Percentiles rank a stretch among this genome's conserved stretches.
phyloP scores from a whole-genome alignment of 2,329 filamentous ascomycete species.

The Arachnomyces sp. region DNA sequence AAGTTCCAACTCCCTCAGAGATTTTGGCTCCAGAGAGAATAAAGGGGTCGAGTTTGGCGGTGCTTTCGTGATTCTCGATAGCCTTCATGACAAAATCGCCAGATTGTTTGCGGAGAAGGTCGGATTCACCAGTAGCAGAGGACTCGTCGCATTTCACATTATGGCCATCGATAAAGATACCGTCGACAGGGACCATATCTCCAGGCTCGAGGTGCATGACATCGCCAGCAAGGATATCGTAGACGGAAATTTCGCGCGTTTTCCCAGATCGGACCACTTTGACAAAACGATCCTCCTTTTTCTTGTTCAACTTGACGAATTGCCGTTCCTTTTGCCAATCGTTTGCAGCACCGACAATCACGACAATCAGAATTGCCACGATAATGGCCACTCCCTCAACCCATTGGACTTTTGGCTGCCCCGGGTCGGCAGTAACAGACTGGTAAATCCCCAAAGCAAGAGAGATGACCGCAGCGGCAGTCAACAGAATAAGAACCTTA shows the following conservation, averaged over 20 bases:
- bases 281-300: conserved; percentile 66
- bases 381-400: conserved; percentile 75
- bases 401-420: conserved; percentile 60
- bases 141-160: conserved; percentile 65
- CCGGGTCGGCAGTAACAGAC: conserved; percentile 51
- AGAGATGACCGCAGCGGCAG: conserved; percentile 63
- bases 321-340: conserved; percentile 77
- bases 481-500: conserved; percentile 66
- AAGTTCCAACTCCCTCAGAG: conserved; percentile 65
- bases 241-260: conserved; percentile 59
- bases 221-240: conserved; percentile 66
- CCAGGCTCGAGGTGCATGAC: conserved; percentile 65
- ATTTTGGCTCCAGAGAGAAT: conserved; percentile 74
- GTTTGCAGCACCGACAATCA: conserved; percentile 67
- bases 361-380: conserved; percentile 65
- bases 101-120: conserved; percentile 58
- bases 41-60: conserved; percentile 66
- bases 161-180: conserved; percentile 60
- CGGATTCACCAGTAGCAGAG: conserved; percentile 67
- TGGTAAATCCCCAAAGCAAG: conserved; percentile 68
- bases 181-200: conserved; percentile 63
- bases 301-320: conserved; percentile 71
- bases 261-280: conserved; percentile 69
- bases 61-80: conserved; percentile 51
- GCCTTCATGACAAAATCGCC: conserved; percentile 57